A percentile compares a stretch with the other conserved stretches of the same genome.
phyloP scores from a whole-genome alignment of 225 moss, liverwort and hornwort species.

The Physcomitrium patens region DNA sequence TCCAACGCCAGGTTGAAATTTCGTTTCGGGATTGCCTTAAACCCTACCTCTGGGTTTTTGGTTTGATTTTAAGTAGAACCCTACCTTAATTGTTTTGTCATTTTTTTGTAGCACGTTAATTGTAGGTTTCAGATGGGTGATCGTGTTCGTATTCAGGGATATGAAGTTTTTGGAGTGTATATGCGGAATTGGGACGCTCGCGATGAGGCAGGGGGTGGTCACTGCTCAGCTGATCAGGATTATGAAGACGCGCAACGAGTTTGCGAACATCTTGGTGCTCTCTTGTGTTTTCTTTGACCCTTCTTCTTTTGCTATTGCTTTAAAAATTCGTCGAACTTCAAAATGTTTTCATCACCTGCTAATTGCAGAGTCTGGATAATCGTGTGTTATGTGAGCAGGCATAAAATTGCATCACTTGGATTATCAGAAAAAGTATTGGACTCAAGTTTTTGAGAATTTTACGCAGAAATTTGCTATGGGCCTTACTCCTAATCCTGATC shows the following conservation, averaged over 20 bases:
- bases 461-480: conserved; percentile 77
- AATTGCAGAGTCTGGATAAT: background rate
- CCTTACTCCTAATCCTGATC: conserved; percentile 95
- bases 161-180: conserved; percentile 85
- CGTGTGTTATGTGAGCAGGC: conserved; percentile 46
- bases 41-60: background rate
- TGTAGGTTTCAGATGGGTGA: background rate
- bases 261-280: conserved; percentile 78
- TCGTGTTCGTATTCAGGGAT: conserved; percentile 61
- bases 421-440: conserved; percentile 90
- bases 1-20: conserved; percentile 75
- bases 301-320: background rate
- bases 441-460: conserved; percentile 89
- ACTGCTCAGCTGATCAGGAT: conserved; percentile 82
- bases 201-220: conserved; percentile 74
- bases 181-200: conserved; percentile 95
- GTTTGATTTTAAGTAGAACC: too few relatives aligned
- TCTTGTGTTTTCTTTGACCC: conserved; percentile 11
- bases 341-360: background rate
- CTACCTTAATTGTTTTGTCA: background rate
- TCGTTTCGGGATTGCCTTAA: conserved; percentile 5
- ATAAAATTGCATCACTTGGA: conserved; percentile 76
- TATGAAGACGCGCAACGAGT: conserved; percentile 77
- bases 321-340: background rate
- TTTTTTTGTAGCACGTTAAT: conserved; percentile 8